These are phyloP conservation scores for Fusarium goolgardi DNA, from an alignment of 2,329 filamentous ascomycete genomes.

Conservation along the genomic window DNA sequence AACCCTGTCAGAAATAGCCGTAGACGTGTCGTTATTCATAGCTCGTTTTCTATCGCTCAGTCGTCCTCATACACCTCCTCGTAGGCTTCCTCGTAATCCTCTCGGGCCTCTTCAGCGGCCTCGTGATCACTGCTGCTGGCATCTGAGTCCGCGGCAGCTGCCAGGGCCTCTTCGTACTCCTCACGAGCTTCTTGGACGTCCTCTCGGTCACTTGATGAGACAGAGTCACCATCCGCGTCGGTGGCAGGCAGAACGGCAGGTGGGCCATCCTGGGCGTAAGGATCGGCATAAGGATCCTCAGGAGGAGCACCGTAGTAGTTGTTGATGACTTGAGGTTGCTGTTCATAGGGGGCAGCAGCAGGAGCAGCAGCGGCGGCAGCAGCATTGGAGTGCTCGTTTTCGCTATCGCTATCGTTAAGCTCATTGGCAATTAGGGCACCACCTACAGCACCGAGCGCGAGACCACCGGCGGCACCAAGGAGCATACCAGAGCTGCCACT, in stretches of 20 bases:
- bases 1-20: conserved; percentile 33
- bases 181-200: conserved; percentile 57
- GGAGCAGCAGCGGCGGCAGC: conserved; percentile 21
- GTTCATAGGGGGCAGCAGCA: not conserved
- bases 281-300: conserved; percentile 33
- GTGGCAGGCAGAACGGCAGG: conserved; percentile 54
- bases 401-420: conserved; percentile 50
- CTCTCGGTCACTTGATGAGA: conserved; percentile 58
- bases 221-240: conserved; percentile 56
- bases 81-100: conserved; percentile 58
- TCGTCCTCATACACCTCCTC: conserved; percentile 48
- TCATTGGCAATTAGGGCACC: conserved; percentile 69
- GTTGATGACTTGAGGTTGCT: conserved; percentile 14
- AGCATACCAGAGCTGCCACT: conserved; percentile 65
- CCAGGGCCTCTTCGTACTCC: conserved; percentile 58
- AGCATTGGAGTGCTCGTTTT: conserved; percentile 32
- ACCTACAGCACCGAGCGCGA: conserved; percentile 67
- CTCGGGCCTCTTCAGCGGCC: conserved; percentile 64
- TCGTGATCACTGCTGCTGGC: conserved; percentile 65
- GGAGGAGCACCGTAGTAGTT: conserved; percentile 39
- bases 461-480: conserved; percentile 68
- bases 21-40: conserved; percentile 43
- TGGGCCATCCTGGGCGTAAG: conserved; percentile 38
- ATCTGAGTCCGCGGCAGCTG: conserved; percentile 54
- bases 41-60: conserved; percentile 28